Base-by-base conservation (phyloP, 2,329 filamentous ascomycete genomes). In the Microcyclosporella mali region DNA sequence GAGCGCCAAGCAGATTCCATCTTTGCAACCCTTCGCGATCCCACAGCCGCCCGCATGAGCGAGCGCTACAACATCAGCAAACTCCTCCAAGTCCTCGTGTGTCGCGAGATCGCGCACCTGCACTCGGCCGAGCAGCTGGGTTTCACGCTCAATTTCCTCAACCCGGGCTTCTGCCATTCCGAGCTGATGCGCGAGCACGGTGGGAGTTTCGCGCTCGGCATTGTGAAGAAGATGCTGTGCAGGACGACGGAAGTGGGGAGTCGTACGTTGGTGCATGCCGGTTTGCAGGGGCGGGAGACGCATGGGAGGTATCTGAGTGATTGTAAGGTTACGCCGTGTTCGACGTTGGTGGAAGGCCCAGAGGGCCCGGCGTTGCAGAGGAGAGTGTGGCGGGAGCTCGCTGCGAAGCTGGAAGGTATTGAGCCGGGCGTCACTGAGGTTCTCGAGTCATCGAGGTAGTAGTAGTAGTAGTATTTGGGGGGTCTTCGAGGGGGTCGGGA, bases 161-260 rank as follows among this genome's bases (percentile, higher is more conserved):
- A 75, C 43, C 76, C 77, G 0, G 75, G 75, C 1, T 61, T 73
- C 21, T 79, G 75, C 54, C 64, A 74, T 31, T 70, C 71, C 1
- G 55, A 68, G 17, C 60, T 79, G 1, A 53, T 50, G 4, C 63
- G 74, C 1, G 12, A 49, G 36, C 12, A 18, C 31, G 16, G 43
- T 19, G 34, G 37, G 31, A 49, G 47, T 16, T 41, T 36, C 9
- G 3, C 49, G 10, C 31, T 49, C 15, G 36, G 40, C 17, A 35
- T 53, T 30, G 7, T 55, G 4, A 49, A 56, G 43, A 45, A 47
- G 30, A 46, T 56, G 19, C 18, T 62, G 25, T 45, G 64, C 11
- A 52, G 68, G 1, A 62, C 30, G 1, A 68, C 64, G 0, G 68
- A 70, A 44, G 62, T 65, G 2, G 69, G 70, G 0, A 58, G 57